phyloP scores from a whole-genome alignment of 2,329 filamentous ascomycete species.

The Diaporthe sp. region DNA sequence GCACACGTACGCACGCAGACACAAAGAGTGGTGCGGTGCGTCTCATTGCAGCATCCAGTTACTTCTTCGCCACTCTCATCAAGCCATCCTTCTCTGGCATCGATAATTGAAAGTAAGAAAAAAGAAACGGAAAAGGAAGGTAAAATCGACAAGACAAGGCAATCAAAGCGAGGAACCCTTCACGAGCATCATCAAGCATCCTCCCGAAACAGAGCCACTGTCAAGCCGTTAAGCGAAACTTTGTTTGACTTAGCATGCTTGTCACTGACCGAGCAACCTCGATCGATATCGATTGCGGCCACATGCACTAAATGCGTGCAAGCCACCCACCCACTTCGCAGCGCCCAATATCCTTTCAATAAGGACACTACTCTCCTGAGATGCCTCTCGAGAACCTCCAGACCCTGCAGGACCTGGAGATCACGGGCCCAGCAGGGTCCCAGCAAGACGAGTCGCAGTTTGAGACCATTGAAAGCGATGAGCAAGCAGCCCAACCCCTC shows the following conservation, averaged over 20 bases:
- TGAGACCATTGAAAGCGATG: not conserved
- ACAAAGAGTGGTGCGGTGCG: not conserved
- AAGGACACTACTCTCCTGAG: not conserved
- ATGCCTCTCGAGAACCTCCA: not conserved
- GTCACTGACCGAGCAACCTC: not conserved
- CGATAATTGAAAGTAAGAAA: not conserved
- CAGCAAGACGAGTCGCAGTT: not conserved
- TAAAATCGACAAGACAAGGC: not conserved
- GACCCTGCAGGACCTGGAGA: not conserved
- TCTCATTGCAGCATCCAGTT: not conserved
- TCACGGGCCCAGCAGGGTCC: not conserved
- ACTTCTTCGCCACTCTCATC: not conserved
- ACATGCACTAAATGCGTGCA: not conserved
- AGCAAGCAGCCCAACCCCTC: not conserved
- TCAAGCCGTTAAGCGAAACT: constrained; percentile 11
- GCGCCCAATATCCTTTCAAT: not conserved
- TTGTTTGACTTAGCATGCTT: not conserved
- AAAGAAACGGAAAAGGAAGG: too few relatives aligned
- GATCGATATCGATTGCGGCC: not conserved
- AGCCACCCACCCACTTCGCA: not conserved
- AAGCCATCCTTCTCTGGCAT: not conserved
- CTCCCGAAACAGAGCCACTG: not conserved
- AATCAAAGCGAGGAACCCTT: not conserved
- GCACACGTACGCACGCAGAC: not conserved
- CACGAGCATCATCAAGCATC: not conserved